These are phyloP conservation scores for Penicillium sclerotigenum DNA, from an alignment of 2,329 filamentous ascomycete species.

Conservation along the genomic window DNA sequence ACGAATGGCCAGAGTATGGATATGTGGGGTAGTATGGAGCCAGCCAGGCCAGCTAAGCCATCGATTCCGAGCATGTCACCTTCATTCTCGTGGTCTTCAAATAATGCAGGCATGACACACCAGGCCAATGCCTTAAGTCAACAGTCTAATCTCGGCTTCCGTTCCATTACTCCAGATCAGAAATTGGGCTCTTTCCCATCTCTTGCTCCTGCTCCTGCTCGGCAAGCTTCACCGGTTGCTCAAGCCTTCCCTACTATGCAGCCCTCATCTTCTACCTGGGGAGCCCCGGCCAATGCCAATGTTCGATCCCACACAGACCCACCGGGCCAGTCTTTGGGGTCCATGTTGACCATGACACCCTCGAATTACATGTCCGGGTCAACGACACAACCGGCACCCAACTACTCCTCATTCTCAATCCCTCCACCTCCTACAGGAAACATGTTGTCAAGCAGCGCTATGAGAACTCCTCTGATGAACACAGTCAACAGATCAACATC, in stretches of 20 bases:
- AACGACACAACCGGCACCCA: constrained; percentile 23
- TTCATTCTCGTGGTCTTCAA: constrained; percentile 47
- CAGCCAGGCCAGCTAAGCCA: constrained; percentile 26
- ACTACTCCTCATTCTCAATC: constrained; percentile 41
- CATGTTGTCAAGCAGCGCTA: constrained; percentile 20
- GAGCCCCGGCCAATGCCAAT: constrained; percentile 17
- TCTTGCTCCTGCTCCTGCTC: constrained; percentile 45
- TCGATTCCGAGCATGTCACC: constrained; percentile 31
- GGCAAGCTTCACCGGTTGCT: constrained; percentile 30
- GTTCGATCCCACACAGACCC: constrained; percentile 17
- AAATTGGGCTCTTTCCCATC: constrained; percentile 48
- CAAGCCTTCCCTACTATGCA: constrained; percentile 30
- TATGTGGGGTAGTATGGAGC: constrained; percentile 33
- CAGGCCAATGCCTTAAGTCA: constrained; percentile 19
- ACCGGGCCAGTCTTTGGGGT: constrained; percentile 22
- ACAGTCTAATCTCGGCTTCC: constrained; percentile 30
- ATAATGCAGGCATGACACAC: constrained; percentile 16
- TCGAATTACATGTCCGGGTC: constrained; percentile 15
- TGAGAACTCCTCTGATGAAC: constrained; percentile 16
- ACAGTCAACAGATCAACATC: constrained; percentile 18
- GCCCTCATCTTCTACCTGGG: constrained; percentile 28
- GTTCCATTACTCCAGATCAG: constrained; percentile 54
- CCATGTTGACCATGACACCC: constrained; percentile 26
- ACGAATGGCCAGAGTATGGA: constrained; percentile 33
- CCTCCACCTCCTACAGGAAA: constrained; percentile 37